Base-by-base conservation (phyloP, 331 rosid species). In the Pyrus hybrid region DNA sequence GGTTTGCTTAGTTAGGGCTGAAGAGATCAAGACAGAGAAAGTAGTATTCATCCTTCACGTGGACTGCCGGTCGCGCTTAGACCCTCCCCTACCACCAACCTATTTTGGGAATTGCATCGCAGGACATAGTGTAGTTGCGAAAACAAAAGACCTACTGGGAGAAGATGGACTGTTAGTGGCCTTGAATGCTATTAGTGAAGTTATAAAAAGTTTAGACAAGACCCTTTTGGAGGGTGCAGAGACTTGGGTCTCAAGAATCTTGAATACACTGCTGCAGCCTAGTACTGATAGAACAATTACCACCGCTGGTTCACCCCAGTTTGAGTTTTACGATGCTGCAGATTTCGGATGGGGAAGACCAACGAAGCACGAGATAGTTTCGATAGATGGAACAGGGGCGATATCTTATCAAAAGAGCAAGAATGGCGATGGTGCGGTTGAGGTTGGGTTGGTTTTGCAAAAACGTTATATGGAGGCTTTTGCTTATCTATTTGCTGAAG, bases 391-490 rank as follows among this genome's bases (percentile, higher is more conserved):
- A 22, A 53, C 77, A 5, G 75, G 74, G 13, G n/a, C 84, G 1
- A 77, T 89, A 68, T 76, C 66, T 1, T 25, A 80, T 43, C 72
- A 75, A 26, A 92, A 85, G 21, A 74, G 71, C 1, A 56, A 63
- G 69, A 69, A 71, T 71, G 79, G 79, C 10, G 75, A 28, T 2
- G 81, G 81, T 17, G 83, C 81, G 4, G 61, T 85, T 70, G 87
- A 87, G 56, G n/a, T 89, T 22, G 85, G 87, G 1, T 41, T 89
- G 30, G 85, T 77, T 72, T 80, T 87, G 13, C 14, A 83, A 8
- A 73, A 78, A 20, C 51, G 70, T 21, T 35, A 17, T 2, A 80
- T 72, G 79, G 47, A 18, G 17, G 43, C 32, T 4, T 87, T 87
- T 49, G 37, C 16, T 14, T 61, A 81, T 61, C 57, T 78, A 13